A percentile compares a stretch with the other conserved stretches of the same genome.
These are phyloP conservation scores for Malassezia psittaci DNA, from an alignment of 1,284 basidiomycete species.

Conservation along the genomic window DNA sequence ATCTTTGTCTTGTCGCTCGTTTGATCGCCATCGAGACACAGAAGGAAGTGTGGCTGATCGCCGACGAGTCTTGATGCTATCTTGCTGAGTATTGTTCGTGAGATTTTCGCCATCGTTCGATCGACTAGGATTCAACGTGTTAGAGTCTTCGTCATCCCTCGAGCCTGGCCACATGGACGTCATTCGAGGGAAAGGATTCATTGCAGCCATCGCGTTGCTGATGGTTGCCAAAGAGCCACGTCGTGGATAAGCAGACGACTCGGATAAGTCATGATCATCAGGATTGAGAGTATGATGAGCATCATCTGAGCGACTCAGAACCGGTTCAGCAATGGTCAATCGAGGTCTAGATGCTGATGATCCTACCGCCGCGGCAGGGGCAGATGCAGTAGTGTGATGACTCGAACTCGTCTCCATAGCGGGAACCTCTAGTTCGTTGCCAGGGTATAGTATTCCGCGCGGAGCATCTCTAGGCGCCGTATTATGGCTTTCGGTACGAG, in stretches of 20 bases:
- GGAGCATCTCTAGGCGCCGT: background rate
- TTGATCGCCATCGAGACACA: background rate
- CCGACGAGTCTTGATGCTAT: background rate
- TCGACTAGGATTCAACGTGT: too few relatives aligned
- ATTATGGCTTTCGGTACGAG: background rate
- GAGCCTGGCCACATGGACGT: background rate
- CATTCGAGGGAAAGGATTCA: background rate
- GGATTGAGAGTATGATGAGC: background rate
- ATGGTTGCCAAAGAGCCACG: background rate
- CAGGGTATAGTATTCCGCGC: background rate
- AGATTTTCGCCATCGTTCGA: too few relatives aligned
- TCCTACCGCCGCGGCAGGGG: background rate
- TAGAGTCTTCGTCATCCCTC: background rate
- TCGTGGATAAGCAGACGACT: background rate
- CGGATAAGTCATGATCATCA: background rate
- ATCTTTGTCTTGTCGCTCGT: conserved; percentile 4
- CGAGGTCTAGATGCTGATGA: background rate
- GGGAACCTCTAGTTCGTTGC: too few relatives aligned
- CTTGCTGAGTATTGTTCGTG: background rate
- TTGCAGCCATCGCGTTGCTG: background rate
- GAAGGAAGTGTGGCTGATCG: background rate
- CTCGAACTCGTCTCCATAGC: background rate
- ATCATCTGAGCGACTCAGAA: background rate
- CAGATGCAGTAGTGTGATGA: background rate
- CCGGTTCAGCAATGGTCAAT: background rate